These are phyloP conservation scores for Phalaenopsis hybrid DNA, from an alignment of 116 monocot genomes.

Conservation along the genomic window DNA sequence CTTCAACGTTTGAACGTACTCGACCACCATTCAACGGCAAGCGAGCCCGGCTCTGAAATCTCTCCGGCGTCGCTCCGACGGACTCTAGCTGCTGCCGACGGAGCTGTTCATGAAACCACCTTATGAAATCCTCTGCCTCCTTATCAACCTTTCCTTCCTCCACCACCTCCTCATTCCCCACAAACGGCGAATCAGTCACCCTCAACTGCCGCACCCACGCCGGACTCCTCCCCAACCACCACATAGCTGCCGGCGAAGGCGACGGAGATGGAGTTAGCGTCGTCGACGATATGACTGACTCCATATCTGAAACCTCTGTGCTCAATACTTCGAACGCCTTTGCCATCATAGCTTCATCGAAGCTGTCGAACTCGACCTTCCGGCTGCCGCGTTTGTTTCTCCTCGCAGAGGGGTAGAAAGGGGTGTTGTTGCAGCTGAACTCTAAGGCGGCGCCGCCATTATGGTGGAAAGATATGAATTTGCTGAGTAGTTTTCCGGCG, in stretches of 20 bases:
- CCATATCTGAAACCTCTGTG: constrained; percentile 1
- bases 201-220: constrained; percentile 39
- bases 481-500: constrained; percentile 61
- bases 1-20: too few relatives aligned
- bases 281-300: neutral
- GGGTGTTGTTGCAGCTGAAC: constrained; percentile 81
- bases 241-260: constrained; percentile 7
- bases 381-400: constrained; percentile 19
- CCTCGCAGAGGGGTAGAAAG: constrained; percentile 7
- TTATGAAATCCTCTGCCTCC: constrained; percentile 76
- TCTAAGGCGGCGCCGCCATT: constrained; percentile 28
- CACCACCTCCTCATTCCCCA: constrained; percentile 31
- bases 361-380: constrained; percentile 5
- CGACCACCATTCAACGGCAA: too few relatives aligned
- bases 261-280: constrained; percentile 1
- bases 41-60: too few relatives aligned
- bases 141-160: constrained; percentile 26
- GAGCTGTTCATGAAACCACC: constrained; percentile 72
- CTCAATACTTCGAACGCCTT: constrained; percentile 38
- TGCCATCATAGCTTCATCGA: constrained; percentile 11
- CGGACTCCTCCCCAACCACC: too few relatives aligned
- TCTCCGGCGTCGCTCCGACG: too few relatives aligned
- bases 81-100: constrained; percentile 21
- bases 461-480: constrained; percentile 32
- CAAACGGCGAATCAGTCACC: constrained; percentile 79